Base-by-base conservation (phyloP, 306 rosid species). In the Cucumis melo region DNA sequence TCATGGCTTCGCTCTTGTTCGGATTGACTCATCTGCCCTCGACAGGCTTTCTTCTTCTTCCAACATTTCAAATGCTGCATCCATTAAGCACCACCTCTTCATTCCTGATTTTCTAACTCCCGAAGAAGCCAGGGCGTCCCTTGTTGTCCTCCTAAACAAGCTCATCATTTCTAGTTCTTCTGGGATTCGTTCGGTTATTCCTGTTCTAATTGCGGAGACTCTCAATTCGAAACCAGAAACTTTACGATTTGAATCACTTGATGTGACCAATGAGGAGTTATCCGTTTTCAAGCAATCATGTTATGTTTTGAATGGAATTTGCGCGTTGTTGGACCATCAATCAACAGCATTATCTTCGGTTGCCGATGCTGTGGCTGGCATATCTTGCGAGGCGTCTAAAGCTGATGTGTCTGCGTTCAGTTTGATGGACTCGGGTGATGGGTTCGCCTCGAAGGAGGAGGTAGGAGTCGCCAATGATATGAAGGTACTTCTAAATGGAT, bases 381-480 rank as follows among this genome's bases (percentile, higher is more conserved):
- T 94, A 5, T 89, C 99, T 3, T 94, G 99, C 79, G 96, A 94
- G 86, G 93, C 95, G 2, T 78, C 79, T 64, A 90, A 80, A 62
- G 95, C 99, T 1, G 92, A 92, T 48, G 82, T 88, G 3, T 23
- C 84, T 8, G 90, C 85, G 12, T 88, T 94, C 62, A 85, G 78
- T 79, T 75, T 85, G 84, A 74, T 85, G 77, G 98, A 91, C 84
- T 86, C 93, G 2, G 98, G 99, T 1, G 97, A 90, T 17, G 96
- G 96, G 8, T 79, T 60, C 20, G 78, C 86, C 7, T 78, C 84
- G 0, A 94, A 94, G 81, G 99, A 90, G 75, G 93, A 86, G 78
- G 92, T 85, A 78, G 92, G 88, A 23, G 96, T 91, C 13, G 88
- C 93, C 20, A 83, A 83, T 44, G 96, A 89, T 73, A 61, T 91